Conservation (phyloP, 805 yeast genomes). For the Kluyveromyces starmeri region DNA sequence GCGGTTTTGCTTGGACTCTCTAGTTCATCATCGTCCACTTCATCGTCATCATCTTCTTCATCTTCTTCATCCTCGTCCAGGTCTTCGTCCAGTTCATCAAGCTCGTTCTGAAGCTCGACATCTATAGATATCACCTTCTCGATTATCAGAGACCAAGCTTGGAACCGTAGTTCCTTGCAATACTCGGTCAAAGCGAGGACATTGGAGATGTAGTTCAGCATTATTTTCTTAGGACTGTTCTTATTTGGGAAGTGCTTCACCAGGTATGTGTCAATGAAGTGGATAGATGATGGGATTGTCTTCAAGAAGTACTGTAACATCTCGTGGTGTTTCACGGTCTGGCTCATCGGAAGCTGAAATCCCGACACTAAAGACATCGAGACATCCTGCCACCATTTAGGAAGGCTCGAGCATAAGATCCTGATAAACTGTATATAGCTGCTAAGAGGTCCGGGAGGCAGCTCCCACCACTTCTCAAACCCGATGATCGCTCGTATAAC, state of each 20-base stretch:
- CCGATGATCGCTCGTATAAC: slow-evolving; percentile 55
- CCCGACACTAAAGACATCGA: slow-evolving; percentile 56
- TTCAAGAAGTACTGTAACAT: slow-evolving; percentile 55
- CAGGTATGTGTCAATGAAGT: slow-evolving; percentile 50
- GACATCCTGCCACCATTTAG: slow-evolving; percentile 87
- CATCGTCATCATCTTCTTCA: slow-evolving; percentile 29
- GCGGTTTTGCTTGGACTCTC: too few species aligned
- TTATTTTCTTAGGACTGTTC: slow-evolving; percentile 43
- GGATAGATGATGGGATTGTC: slow-evolving; percentile 74
- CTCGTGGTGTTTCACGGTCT: slow-evolving; percentile 49
- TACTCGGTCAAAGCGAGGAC: slow-evolving; percentile 52
- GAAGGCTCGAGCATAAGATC: slow-evolving; percentile 75
- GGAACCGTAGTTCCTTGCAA: slow-evolving; percentile 65
- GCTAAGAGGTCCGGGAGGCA: slow-evolving; percentile 36
- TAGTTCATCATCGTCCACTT: slow-evolving; percentile 28
- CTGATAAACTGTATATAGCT: slow-evolving; percentile 63
- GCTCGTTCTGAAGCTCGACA: slow-evolving; percentile 82
- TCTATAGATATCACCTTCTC: slow-evolving; percentile 81
- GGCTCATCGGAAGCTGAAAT: slow-evolving; percentile 34
- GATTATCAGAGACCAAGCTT: slow-evolving; percentile 70
- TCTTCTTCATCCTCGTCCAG: slow-evolving; percentile 48
- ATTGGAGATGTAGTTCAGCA: slow-evolving; percentile 59
- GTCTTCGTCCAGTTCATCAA: slow-evolving; percentile 77
- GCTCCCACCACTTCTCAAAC: slow-evolving; percentile 51
- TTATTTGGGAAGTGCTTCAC: slow-evolving; percentile 72